These are phyloP conservation scores for Boletus coccyginus DNA, from an alignment of 768 basidiomycete genomes.

Conservation along the genomic window DNA sequence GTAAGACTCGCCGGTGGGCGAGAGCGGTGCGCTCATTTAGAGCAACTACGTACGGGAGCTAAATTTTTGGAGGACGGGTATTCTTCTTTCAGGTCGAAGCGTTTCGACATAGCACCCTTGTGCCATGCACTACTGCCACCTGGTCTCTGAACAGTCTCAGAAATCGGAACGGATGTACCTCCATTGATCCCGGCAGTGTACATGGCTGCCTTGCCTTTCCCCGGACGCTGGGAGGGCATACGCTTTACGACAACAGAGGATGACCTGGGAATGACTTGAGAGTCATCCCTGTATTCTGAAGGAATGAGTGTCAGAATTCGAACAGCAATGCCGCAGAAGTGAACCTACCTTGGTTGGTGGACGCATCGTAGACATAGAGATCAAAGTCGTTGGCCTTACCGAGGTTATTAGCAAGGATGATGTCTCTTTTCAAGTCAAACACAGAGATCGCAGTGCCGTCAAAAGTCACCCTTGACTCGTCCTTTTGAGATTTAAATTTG, in stretches of 20 bases:
- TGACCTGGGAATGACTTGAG: constrained; percentile 87
- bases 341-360: constrained; percentile 80
- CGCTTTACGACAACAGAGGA: constrained; percentile 94
- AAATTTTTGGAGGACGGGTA: constrained; percentile 22
- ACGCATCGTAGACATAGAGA: constrained; percentile 78
- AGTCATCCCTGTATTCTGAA: constrained; percentile 89
- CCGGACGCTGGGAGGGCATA: constrained; percentile 75
- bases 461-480: constrained; percentile 94
- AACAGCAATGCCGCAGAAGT: background rate
- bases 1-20: constrained; percentile 26
- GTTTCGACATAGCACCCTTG: constrained; percentile 77
- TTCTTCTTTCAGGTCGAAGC: constrained; percentile 88
- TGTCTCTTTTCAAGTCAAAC: constrained; percentile 98
- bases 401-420: constrained; percentile 94
- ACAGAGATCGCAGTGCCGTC: constrained; percentile 99
- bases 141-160: constrained; percentile 44
- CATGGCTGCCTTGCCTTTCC: constrained; percentile 78
- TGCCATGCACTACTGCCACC: constrained; percentile 52
- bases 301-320: background rate
- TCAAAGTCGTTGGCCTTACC: constrained; percentile 98
- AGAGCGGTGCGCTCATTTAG: constrained; percentile 23
- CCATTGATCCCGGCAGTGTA: constrained; percentile 57
- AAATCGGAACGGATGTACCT: constrained; percentile 41
- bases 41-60: constrained; percentile 32
- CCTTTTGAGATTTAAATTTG: constrained; percentile 93